Percentiles rank a stretch among this genome's conserved stretches.
Evolutionary conservation across 2,329 filamentous ascomycete genomes (phyloP).

Genomic region (Esteya vermicola): DNA sequence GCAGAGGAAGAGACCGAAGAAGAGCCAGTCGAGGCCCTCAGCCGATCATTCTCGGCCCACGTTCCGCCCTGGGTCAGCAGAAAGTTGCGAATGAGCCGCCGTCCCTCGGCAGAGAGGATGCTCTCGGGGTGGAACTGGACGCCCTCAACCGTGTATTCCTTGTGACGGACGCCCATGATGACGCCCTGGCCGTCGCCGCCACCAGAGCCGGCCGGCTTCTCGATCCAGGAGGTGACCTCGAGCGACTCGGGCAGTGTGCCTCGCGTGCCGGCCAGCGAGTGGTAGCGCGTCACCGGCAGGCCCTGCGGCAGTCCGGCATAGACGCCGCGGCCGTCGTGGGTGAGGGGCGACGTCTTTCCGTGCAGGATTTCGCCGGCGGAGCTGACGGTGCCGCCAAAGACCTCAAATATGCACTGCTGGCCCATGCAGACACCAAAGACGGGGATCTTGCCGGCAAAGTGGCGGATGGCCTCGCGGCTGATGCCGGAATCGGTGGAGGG

Average conservation of each 20-base stretch:
- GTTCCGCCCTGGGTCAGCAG: constrained; percentile 76
- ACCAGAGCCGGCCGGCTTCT: no score
- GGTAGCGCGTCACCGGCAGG: constrained; percentile 84
- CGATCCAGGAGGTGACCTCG: constrained; percentile 83
- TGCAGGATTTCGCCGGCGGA: constrained; percentile 94
- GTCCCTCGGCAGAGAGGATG: constrained; percentile 80
- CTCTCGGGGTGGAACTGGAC: constrained; percentile 98
- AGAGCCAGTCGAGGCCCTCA: constrained; percentile 22
- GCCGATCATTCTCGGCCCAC: constrained; percentile 65
- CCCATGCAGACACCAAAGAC: constrained; percentile 99
- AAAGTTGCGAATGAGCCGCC: constrained; percentile 87
- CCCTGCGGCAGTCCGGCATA: constrained; percentile 69
- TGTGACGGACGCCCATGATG: constrained; percentile 95
- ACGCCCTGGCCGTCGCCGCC: constrained; percentile 69
- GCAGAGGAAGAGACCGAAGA: not conserved
- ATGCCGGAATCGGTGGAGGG: constrained; percentile 83
- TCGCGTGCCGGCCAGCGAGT: constrained; percentile 87
- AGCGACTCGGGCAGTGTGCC: constrained; percentile 73
- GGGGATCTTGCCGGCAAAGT: constrained; percentile 90
- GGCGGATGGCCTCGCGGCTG: constrained; percentile 76
- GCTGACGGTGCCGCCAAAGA: constrained; percentile 81
- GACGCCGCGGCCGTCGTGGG: constrained; percentile 83
- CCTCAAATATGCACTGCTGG: constrained; percentile 93
- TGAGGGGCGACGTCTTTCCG: constrained; percentile 85
- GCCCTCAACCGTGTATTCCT: constrained; percentile 79